Evolutionary conservation across 352 stramenopile species (phyloP), one percentile per base, ranked within the genome.

Genomic region (Globisporangium barbulae): DNA sequence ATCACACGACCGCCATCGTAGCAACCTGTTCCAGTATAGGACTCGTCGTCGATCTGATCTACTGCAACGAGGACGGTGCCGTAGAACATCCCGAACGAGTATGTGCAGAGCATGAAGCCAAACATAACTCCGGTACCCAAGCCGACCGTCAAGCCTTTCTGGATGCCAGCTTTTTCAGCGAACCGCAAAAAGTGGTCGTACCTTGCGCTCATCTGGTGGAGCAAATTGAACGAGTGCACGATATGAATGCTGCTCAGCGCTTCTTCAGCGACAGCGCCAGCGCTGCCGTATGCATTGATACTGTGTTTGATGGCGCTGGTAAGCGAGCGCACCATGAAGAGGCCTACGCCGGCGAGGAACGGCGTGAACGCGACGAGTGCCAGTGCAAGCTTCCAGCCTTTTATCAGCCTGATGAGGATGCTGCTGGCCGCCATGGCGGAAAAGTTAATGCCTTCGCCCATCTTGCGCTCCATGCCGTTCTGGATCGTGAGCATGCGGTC

Each of bases 221-320:
- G 61, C 5, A 72, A 72, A 60, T 84, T 87, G 69, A 89, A 84
- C 60, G 75, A 75, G 65, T 84, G 71, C 52, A 90, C 81, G 13
- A 75, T 88, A 35, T 67, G 75, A 5, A 57, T 57, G 50, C 30
- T 57, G 50, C 50, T 57, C 7, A 57, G 30, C 13, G 19, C 50
- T 42, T 57, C 50, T 41, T 57, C 50, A 2, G 19, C 50, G 30
- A 57, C 19, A 7, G 30, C 50, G 2, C 50, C 30, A 9, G 50
- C 30, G 10, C 30, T 57, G 30, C 50, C 50, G 30, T 57, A 57
- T 2, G 30, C 30, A n/a, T 57, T 30, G 50, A 57, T 44, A 19
- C 50, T 57, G 50, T 19, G 50, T 30, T 42, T 31, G 19, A 28
- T 57, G 19, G 50, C 30, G 19, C 28, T 57, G 17, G 30, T 44